Evolutionary conservation across 371 early-diverging fungal genomes (phyloP).

Genomic region (Rhizopus sp.): DNA sequence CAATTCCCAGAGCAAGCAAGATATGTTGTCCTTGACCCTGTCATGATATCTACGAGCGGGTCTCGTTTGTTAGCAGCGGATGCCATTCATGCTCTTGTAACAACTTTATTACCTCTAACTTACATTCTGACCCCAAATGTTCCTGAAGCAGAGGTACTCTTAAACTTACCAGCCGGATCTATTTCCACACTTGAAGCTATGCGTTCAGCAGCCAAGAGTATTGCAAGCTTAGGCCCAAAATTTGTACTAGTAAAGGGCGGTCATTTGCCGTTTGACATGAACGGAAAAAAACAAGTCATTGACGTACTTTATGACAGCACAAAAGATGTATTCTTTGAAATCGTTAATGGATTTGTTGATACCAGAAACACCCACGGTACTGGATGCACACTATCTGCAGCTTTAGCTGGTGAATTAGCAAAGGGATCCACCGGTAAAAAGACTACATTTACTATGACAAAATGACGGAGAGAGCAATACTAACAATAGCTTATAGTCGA

Average conservation of each 20-base stretch:
- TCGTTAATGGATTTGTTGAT: constrained; percentile 57
- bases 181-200: constrained; percentile 59
- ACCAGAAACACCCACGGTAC: constrained; percentile 83
- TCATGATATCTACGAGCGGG: constrained; percentile 85
- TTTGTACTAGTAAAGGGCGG: constrained; percentile 82
- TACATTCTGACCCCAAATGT: constrained; percentile 79
- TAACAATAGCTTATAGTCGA: constrained; percentile 30
- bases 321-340: constrained; percentile 36
- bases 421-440: constrained; percentile 53
- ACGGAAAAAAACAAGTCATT: constrained; percentile 37
- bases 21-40: constrained; percentile 79
- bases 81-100: constrained; percentile 59
- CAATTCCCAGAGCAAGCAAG: constrained; percentile 28
- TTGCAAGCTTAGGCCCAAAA: constrained; percentile 52
- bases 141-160: constrained; percentile 76
- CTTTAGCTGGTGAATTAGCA: constrained; percentile 75
- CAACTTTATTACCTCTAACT: constrained; percentile 68
- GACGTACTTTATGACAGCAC: constrained; percentile 67
- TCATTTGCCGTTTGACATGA: constrained; percentile 58
- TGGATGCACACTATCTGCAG: constrained; percentile 84
- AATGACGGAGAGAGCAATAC: background rate
- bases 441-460: background rate
- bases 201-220: constrained; percentile 52
- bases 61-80: constrained; percentile 62
- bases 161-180: constrained; percentile 22